Percentiles rank a stretch among this genome's conserved stretches.
Conservation (phyloP, 2,329 filamentous ascomycete species). For the Lojkania enalia region DNA sequence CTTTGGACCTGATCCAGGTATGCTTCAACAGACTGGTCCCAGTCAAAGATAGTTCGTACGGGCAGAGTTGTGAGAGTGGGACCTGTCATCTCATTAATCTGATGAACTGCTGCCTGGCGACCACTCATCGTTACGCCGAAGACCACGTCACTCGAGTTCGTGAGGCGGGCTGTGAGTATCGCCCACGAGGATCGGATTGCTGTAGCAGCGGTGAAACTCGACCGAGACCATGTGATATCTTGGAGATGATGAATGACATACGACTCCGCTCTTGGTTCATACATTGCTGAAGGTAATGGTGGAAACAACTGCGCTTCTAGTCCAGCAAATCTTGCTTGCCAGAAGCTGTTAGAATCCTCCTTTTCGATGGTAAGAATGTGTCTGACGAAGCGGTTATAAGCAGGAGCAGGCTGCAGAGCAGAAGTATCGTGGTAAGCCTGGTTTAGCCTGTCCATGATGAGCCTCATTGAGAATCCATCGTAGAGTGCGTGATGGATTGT, state of each 20-base stretch:
- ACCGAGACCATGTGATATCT: slow-evolving; percentile 12
- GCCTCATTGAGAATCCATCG: slow-evolving; percentile 39
- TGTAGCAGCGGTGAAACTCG: slow-evolving; percentile 18
- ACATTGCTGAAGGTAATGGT: slow-evolving; percentile 18
- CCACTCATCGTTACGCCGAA: slow-evolving; percentile 4
- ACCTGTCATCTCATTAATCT: slow-evolving; percentile 2
- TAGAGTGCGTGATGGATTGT: slow-evolving; percentile 38
- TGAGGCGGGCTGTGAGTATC: background rate
- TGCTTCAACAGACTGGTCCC: background rate
- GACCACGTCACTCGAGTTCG: background rate
- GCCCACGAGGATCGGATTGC: slow-evolving; percentile 3
- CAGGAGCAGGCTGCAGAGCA: background rate
- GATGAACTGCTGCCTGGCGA: slow-evolving; percentile 1
- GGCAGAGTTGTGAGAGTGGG: slow-evolving; percentile 5
- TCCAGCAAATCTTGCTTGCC: slow-evolving; percentile 24
- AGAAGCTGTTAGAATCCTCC: slow-evolving; percentile 20
- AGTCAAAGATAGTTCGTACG: background rate
- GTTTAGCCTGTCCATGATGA: slow-evolving; percentile 32
- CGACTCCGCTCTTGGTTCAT: slow-evolving; percentile 34
- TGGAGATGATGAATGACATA: background rate
- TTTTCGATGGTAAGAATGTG: background rate
- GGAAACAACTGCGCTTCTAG: slow-evolving; percentile 22
- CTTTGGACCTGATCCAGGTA: slow-evolving; percentile 55
- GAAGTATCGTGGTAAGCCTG: background rate
- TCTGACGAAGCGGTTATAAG: background rate